phyloP scores from a whole-genome alignment of 140 eudicot genomes.

The Ambrosia hybrid region DNA sequence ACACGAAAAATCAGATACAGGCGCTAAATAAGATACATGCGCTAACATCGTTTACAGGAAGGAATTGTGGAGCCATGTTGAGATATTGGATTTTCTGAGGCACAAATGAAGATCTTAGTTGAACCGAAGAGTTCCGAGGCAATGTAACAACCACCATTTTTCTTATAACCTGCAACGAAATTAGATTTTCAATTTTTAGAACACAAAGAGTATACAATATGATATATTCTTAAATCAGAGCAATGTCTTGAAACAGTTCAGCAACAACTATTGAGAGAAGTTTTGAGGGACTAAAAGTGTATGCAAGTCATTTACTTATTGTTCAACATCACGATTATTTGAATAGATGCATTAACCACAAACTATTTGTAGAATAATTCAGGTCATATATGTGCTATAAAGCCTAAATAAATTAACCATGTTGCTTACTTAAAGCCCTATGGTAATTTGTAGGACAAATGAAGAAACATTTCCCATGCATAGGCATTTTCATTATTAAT shows the following conservation, averaged over 20 bases:
- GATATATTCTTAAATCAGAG: neutral
- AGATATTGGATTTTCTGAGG: slow-evolving; percentile 23
- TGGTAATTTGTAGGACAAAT: neutral
- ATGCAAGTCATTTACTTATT: neutral
- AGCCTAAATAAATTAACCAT: too few relatives aligned
- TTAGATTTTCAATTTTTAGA: neutral
- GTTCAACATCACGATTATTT: neutral
- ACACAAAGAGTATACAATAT: neutral
- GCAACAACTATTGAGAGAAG: neutral
- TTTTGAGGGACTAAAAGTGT: neutral
- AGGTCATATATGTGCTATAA: too few relatives aligned
- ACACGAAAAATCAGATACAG: too few relatives aligned
- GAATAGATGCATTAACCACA: too few relatives aligned
- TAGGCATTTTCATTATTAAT: neutral
- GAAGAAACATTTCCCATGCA: neutral
- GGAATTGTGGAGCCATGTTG: slow-evolving; percentile 5
- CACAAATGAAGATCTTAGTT: slow-evolving; percentile 11
- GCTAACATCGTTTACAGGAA: slow-evolving; percentile 15
- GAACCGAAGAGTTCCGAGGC: slow-evolving; percentile 28
- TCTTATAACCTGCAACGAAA: slow-evolving; percentile 21
- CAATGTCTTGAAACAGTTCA: neutral
- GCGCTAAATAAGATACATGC: too few relatives aligned
- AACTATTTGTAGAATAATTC: too few relatives aligned
- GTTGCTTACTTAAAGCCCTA: neutral
- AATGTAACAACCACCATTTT: slow-evolving; percentile 32